Conservation (phyloP, 1,284 basidiomycete species). For the Hypsizygus ulmarius region DNA sequence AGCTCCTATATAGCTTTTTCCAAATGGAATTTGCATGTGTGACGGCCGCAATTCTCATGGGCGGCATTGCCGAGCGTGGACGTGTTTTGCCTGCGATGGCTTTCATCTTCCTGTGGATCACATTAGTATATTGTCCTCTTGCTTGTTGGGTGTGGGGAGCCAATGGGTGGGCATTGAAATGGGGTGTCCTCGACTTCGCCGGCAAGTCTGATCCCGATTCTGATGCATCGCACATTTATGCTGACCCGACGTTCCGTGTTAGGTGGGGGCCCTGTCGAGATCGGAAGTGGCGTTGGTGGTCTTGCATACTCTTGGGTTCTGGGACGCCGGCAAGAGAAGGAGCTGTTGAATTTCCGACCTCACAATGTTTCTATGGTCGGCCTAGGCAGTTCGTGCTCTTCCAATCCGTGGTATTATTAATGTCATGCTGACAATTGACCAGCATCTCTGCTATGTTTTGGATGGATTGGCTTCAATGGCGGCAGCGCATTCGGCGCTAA, state of each 20-base stretch:
- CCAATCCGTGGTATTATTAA: conserved; percentile 35
- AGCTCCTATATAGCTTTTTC: conserved; percentile 80
- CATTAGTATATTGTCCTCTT: conserved; percentile 80
- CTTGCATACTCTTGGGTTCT: conserved; percentile 87
- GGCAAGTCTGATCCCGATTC: conserved; percentile 35
- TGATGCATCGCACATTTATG: conserved; percentile 6
- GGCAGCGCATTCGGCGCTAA: conserved; percentile 89
- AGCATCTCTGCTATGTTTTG: conserved; percentile 82
- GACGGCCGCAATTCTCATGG: conserved; percentile 73
- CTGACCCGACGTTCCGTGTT: conserved; percentile 23
- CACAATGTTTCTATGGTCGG: conserved; percentile 91
- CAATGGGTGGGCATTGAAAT: conserved; percentile 84
- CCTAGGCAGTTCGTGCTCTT: conserved; percentile 60
- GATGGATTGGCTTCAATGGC: conserved; percentile 73
- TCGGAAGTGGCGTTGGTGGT: conserved; percentile 85
- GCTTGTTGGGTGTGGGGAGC: conserved; percentile 41
- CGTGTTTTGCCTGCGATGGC: conserved; percentile 86
- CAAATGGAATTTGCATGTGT: conserved; percentile 88
- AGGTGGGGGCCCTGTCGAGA: conserved; percentile 93
- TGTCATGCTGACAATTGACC: conserved; percentile 40
- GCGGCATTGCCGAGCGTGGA: conserved; percentile 86
- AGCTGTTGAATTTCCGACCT: conserved; percentile 86
- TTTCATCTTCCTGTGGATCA: conserved; percentile 86
- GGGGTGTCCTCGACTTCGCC: conserved; percentile 88
- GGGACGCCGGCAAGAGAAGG: conserved; percentile 73